Evolutionary conservation across 2,329 filamentous ascomycete species (phyloP).

Genomic region (Bipolaris cookei): DNA sequence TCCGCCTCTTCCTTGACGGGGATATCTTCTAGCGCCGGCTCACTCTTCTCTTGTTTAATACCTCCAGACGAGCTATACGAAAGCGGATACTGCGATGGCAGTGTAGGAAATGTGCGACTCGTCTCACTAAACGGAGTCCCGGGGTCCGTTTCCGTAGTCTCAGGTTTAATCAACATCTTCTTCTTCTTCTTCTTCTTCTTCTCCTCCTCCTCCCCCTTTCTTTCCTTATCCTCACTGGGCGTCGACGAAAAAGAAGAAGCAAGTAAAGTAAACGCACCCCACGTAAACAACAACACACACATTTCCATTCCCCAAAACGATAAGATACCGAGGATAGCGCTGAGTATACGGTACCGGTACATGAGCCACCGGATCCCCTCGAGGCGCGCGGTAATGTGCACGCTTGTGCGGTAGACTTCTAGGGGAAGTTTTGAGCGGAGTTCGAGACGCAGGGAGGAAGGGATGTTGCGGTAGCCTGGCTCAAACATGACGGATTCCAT

Average conservation of each 20-base stretch:
- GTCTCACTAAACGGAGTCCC: slow-evolving; percentile 53
- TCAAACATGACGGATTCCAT: slow-evolving; percentile 75
- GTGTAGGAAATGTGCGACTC: slow-evolving; percentile 56
- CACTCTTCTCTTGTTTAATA: not conserved
- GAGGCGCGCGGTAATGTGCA: slow-evolving; percentile 77
- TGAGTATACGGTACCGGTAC: slow-evolving; percentile 78
- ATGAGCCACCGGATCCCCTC: slow-evolving; percentile 76
- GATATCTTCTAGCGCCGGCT: slow-evolving; percentile 27
- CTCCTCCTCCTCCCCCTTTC: slow-evolving; percentile 6
- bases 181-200: slow-evolving; percentile 12
- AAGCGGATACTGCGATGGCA: slow-evolving; percentile 53
- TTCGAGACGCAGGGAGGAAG: slow-evolving; percentile 65
- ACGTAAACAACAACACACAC: slow-evolving; percentile 68
- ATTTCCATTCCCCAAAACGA: slow-evolving; percentile 81
- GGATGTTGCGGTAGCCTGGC: slow-evolving; percentile 60
- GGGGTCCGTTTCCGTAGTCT: slow-evolving; percentile 22
- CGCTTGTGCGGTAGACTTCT: slow-evolving; percentile 74
- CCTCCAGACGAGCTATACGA: slow-evolving; percentile 40
- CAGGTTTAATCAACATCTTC: not conserved
- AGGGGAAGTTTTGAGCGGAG: slow-evolving; percentile 72
- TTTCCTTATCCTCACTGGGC: too few species aligned
- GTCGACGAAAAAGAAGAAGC: slow-evolving; percentile 24
- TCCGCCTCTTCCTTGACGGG: slow-evolving; percentile 43
- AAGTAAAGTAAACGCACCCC: slow-evolving; percentile 61
- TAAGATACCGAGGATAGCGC: slow-evolving; percentile 70